Percentiles rank a stretch among this genome's conserved stretches.
Conservation (phyloP, 495 filamentous ascomycete species). For the Polyplosphaeria fusca region DNA sequence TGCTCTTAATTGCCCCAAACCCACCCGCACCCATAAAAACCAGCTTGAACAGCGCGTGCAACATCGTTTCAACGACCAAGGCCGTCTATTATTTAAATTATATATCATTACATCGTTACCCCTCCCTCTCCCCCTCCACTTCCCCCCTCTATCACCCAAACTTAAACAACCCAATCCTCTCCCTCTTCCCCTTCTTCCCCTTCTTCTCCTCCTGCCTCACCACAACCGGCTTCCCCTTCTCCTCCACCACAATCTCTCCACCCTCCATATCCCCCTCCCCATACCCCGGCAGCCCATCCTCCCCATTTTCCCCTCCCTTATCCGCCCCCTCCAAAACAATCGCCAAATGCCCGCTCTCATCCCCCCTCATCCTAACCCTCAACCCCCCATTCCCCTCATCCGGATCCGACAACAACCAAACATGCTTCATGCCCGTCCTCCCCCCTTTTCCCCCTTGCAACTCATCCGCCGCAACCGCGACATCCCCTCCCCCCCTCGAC, state of each 20-base stretch:
- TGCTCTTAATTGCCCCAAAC: no score
- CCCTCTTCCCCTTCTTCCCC: background rate
- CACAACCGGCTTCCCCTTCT: background rate
- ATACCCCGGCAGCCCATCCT: background rate
- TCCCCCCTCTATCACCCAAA: no score
- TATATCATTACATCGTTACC: no score
- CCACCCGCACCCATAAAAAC: no score
- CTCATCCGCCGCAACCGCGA: conserved; percentile 16
- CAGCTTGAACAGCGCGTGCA: no score
- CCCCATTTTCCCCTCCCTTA: background rate
- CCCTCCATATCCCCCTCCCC: background rate
- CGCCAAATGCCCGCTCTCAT: conserved; percentile 9
- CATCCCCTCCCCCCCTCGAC: conserved; percentile 8
- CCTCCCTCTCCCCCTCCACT: no score
- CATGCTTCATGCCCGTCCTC: conserved; percentile 15
- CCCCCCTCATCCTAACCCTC: conserved; percentile 4
- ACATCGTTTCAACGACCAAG: no score
- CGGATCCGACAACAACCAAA: conserved; percentile 20
- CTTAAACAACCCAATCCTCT: background rate
- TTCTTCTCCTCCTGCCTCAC: background rate
- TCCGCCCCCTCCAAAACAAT: conserved; percentile 3
- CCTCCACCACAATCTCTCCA: background rate
- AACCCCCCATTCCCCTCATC: conserved; percentile 20
- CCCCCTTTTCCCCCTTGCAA: background rate
- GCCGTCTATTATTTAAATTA: no score